Evolutionary conservation across 164 flowering plant genomes (phyloP).

Genomic region (Macadamia tetraphylla): DNA sequence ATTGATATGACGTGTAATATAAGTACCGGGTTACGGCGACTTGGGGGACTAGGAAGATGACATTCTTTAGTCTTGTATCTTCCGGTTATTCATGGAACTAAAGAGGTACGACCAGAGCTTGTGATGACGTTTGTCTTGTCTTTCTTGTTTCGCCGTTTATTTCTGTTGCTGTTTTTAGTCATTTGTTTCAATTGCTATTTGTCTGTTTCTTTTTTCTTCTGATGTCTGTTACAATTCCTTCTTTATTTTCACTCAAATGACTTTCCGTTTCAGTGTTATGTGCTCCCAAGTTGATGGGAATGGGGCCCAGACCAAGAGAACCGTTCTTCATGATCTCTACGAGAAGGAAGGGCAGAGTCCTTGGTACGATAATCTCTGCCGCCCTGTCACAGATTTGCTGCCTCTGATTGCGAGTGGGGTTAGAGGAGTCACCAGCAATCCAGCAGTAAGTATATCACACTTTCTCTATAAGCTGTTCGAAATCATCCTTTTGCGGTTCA

Average conservation of each 20-base stretch:
- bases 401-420: conserved; percentile 86
- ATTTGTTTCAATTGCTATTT: not conserved
- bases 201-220: not conserved
- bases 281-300: conserved; percentile 64
- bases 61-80: too few species aligned
- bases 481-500: not conserved
- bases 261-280: conserved; percentile 40
- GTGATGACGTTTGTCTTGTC: not conserved
- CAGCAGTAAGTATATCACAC: conserved; percentile 51
- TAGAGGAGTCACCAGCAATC: conserved; percentile 98
- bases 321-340: conserved; percentile 83
- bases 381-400: conserved; percentile 94
- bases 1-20: too few species aligned
- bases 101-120: not conserved
- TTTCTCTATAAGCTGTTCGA: not conserved
- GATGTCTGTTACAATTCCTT: not conserved
- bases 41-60: too few species aligned
- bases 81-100: too few species aligned
- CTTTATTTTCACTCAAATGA: not conserved
- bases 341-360: conserved; percentile 94
- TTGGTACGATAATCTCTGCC: conserved; percentile 96
- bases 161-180: not conserved
- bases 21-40: too few species aligned
- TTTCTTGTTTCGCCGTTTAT: not conserved
- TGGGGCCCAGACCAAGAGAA: conserved; percentile 49